A percentile compares a stretch with the other conserved stretches of the same genome.
Conservation (phyloP, 176 grass and related monocot genomes). For the Musa acuminata region DNA sequence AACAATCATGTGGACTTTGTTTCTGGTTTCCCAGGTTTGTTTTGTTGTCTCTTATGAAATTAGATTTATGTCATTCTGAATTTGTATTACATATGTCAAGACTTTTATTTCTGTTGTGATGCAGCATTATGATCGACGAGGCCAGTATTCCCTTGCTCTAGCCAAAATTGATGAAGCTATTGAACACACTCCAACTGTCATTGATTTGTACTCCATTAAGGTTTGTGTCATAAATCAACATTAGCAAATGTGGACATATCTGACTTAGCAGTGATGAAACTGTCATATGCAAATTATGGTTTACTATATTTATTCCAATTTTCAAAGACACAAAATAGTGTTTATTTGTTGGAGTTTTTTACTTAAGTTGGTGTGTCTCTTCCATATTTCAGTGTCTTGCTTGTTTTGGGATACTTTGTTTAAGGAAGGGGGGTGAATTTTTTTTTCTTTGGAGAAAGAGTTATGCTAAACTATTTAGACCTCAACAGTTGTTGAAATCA, state of each 20-base stretch:
- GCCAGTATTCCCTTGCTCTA: conserved; percentile 62
- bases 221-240: conserved; percentile 12
- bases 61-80: conserved; percentile 11
- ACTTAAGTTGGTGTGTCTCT: too few relatives aligned
- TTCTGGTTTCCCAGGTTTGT: conserved; percentile 91
- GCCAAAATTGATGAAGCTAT: conserved; percentile 94
- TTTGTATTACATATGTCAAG: conserved; percentile 10
- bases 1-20: conserved; percentile 82
- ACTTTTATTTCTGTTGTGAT: conserved; percentile 19
- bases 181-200: conserved; percentile 84
- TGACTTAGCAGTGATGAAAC: background rate
- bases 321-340: too few relatives aligned
- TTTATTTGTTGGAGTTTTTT: too few relatives aligned
- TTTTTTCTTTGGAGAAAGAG: too few relatives aligned
- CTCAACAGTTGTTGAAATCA: too few relatives aligned
- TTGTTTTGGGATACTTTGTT: too few relatives aligned
- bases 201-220: conserved; percentile 99
- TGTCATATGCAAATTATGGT: background rate
- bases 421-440: too few relatives aligned
- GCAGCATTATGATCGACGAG: conserved; percentile 95
- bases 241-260: too few relatives aligned
- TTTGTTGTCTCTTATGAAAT: conserved; percentile 22
- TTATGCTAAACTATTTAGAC: too few relatives aligned
- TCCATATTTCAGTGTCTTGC: too few relatives aligned
- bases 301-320: too few relatives aligned